phyloP scores from a whole-genome alignment of 768 basidiomycete species.

The Leccinum rimulosum region DNA sequence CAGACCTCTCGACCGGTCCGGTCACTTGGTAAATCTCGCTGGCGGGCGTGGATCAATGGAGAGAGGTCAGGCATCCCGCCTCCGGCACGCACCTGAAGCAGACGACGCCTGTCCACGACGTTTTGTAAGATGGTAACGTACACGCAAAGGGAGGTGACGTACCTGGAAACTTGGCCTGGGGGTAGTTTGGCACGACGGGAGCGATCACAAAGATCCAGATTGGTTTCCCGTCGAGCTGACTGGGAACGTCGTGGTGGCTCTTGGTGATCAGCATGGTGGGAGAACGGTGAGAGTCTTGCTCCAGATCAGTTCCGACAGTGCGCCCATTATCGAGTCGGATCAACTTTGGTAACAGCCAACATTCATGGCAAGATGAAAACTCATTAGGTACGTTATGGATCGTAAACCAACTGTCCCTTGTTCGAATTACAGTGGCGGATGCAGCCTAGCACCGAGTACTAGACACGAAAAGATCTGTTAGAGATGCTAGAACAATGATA shows the following conservation, averaged over 20 bases:
- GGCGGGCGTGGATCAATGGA: slow-evolving; percentile 1
- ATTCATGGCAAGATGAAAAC: neutral
- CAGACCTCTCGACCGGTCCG: slow-evolving; percentile 94
- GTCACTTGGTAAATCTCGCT: slow-evolving; percentile 97
- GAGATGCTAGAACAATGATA: neutral
- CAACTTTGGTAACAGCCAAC: neutral
- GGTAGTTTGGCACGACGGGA: slow-evolving; percentile 77
- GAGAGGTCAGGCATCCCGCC: neutral
- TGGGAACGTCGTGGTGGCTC: slow-evolving; percentile 72
- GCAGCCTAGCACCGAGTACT: neutral
- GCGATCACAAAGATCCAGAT: slow-evolving; percentile 84
- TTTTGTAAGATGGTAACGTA: neutral
- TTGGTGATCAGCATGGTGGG: slow-evolving; percentile 77
- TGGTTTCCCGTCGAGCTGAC: slow-evolving; percentile 63
- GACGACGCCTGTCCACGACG: slow-evolving; percentile 56
- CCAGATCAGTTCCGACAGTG: neutral
- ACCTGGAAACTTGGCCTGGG: slow-evolving; percentile 91
- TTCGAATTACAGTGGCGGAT: too few relatives aligned
- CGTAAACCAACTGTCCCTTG: neutral
- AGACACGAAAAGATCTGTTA: neutral
- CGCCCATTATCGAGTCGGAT: neutral
- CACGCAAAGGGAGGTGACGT: slow-evolving; percentile 3
- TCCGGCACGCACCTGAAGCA: slow-evolving; percentile 61
- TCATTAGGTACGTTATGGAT: neutral
- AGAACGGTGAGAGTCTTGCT: neutral